Evolutionary conservation across 768 basidiomycete genomes (phyloP).

Genomic region (Naganishia randhawae): DNA sequence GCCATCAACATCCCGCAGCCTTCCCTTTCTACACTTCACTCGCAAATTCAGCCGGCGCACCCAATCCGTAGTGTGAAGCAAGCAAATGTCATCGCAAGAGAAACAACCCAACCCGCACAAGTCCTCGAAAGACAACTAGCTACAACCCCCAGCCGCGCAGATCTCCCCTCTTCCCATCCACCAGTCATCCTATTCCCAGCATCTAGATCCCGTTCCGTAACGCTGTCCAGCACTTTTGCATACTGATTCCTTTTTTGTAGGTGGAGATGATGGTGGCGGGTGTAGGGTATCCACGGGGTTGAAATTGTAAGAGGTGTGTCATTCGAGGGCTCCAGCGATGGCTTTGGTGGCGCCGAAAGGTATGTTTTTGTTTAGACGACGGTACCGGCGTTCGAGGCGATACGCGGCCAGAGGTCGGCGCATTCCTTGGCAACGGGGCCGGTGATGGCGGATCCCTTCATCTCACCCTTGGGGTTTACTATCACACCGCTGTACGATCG

Average conservation of each 20-base stretch:
- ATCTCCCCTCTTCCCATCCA: no score
- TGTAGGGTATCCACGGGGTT: no score
- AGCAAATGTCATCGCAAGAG: slow-evolving; percentile 14
- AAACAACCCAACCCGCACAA: slow-evolving; percentile 15
- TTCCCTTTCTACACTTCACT: no score
- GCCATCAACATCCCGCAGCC: no score
- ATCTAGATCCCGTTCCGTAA: neutral
- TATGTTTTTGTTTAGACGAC: slow-evolving; percentile 66
- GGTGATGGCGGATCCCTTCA: slow-evolving; percentile 79
- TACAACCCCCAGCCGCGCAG: slow-evolving; percentile 6
- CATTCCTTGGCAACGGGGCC: slow-evolving; percentile 89
- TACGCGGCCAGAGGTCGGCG: slow-evolving; percentile 98
- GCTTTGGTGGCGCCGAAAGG: neutral
- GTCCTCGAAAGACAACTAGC: slow-evolving; percentile 5
- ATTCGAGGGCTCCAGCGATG: neutral
- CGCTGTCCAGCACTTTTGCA: neutral
- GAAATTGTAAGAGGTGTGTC: neutral
- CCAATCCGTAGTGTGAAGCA: neutral
- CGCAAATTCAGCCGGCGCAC: neutral
- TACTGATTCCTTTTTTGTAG: neutral
- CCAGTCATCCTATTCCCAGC: neutral
- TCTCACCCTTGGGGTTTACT: slow-evolving; percentile 98
- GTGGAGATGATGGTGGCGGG: no score
- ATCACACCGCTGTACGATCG: slow-evolving; percentile 70
- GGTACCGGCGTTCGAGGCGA: slow-evolving; percentile 96